Evolutionary conservation across 2,329 filamentous ascomycete genomes (phyloP), one percentile per base, ranked within the genome.

Genomic region (Fusarium globosum): DNA sequence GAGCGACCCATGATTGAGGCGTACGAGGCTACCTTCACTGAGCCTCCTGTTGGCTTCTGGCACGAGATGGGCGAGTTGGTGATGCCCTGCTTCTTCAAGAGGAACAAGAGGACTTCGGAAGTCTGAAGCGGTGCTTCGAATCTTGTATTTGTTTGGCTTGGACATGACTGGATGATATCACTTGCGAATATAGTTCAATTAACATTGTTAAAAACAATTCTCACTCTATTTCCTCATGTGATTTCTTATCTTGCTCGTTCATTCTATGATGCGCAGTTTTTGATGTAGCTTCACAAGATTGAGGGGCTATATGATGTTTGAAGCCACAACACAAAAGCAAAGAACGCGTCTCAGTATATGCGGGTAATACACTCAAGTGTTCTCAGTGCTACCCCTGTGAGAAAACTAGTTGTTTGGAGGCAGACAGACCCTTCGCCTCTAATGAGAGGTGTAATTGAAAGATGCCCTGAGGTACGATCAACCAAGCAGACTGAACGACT

Each of bases 1-100:
- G 85, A 91, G 76, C 82, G 85, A 45, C 88, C 88, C 23, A 78
- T 83, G 30, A 88, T 91, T 61, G 89, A 91, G 72, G 84, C 83
- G 1, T 90, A 90, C 65, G 88, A 90, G 78, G 83, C 80, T 7
- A 83, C 82, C 20, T 87, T 91, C 70, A 80, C 82, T 6, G 81
- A 84, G 26, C 82, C 83, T 6, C 87, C 87, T 0, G 78, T 85
- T 41, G 83, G 86, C 6, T 89, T 90, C 81, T 89, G 88, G 87
- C 80, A 76, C 13, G 88, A 89, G 74, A 83, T 89, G 75, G 66
- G 79, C 16, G 83, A 84, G 61, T 61, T 89, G 73, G 71, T 88
- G 10, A 81, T 85, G 59, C 66, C 67, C n/a, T 65, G 66, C 45
- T 81, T 86, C 49, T 82, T 86, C 41, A 66, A 59, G 28, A 69